A percentile compares a stretch with the other conserved stretches of the same genome.
Evolutionary conservation across 169 alveolate species (phyloP).

Genomic region (Amoebophrya sp.): DNA sequence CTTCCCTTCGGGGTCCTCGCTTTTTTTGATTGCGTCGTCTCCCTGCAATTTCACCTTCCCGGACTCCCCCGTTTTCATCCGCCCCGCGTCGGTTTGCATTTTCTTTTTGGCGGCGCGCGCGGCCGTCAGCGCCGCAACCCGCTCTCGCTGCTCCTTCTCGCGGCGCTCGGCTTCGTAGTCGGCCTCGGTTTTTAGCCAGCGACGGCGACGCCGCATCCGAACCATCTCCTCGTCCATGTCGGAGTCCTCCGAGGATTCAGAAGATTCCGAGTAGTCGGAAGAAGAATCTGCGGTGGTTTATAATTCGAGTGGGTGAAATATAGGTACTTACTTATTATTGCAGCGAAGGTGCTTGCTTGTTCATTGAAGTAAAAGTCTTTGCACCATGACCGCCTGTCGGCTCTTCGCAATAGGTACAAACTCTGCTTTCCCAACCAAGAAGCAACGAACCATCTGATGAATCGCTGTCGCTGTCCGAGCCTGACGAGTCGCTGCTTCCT

Average conservation of each 20-base stretch:
- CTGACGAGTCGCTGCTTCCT: no score
- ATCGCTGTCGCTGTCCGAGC: no score
- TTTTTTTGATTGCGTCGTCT: background rate
- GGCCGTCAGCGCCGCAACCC: background rate
- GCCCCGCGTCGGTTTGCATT: background rate
- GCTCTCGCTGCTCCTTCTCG: background rate
- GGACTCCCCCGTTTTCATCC: no score
- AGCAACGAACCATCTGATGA: no score
- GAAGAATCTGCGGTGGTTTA: background rate
- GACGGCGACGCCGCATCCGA: background rate
- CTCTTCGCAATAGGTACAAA: no score
- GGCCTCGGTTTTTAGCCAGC: background rate
- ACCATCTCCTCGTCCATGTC: background rate
- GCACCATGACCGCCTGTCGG: no score
- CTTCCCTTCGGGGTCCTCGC: background rate
- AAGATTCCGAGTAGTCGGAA: background rate
- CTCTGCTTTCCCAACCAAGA: no score
- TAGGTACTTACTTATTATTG: no score
- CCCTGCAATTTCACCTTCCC: background rate
- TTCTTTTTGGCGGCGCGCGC: background rate
- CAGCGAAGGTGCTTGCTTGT: no score
- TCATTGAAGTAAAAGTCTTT: no score
- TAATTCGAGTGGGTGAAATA: no score
- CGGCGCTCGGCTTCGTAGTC: slow-evolving; percentile 1
- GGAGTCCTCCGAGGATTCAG: background rate